Evolutionary conservation across 352 stramenopile genomes (phyloP), one percentile per base, ranked within the genome.

Genomic region (Phytophthora sansomeana): DNA sequence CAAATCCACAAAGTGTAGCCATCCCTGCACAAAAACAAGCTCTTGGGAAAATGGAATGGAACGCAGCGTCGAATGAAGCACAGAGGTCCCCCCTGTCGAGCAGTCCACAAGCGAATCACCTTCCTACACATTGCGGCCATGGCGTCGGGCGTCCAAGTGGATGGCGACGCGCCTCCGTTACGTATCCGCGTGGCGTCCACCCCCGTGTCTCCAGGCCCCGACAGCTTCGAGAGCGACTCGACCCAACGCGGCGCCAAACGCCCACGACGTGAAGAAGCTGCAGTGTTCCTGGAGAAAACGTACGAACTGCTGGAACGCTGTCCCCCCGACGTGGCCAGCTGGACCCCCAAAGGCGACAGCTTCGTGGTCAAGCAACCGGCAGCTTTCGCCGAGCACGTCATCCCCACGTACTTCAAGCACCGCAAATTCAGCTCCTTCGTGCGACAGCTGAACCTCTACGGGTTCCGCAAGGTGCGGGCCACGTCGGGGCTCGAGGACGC

Each of bases 351-450:
- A 10, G 92, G 92, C 28, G 87, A 96, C 39, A 93, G 82, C 54
- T 97, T 98, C 69, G 77, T 97, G 36, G 83, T 97, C n/a, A 96
- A 96, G 71, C 86, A 95, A 62, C 87, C 91, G 4, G 69, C 82
- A 21, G 78, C 78, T 30, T 97, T 98, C 69, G 89, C 91, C 0
- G 83, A 94, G 62, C 77, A 87, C 62, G 85, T 97, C 17, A 93
- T 98, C 67, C 92, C 92, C 3, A 72, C 82, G 26, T 97, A 96
- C 81, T 97, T 98, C 72, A 97, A 97, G 75, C 92, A 98, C 81
- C 87, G 83, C 66, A 98, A 97, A 63, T 97, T 98, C 58, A 93
- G 84, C 43, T 96, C 85, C 33, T 98, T 98, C 64, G 90, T 98
- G 57, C 83, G 92, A n/a, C 92, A 98, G 72, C 76, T 98, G 24